Conservation (phyloP, 495 filamentous ascomycete species). For the Pyrenula massariospora region DNA sequence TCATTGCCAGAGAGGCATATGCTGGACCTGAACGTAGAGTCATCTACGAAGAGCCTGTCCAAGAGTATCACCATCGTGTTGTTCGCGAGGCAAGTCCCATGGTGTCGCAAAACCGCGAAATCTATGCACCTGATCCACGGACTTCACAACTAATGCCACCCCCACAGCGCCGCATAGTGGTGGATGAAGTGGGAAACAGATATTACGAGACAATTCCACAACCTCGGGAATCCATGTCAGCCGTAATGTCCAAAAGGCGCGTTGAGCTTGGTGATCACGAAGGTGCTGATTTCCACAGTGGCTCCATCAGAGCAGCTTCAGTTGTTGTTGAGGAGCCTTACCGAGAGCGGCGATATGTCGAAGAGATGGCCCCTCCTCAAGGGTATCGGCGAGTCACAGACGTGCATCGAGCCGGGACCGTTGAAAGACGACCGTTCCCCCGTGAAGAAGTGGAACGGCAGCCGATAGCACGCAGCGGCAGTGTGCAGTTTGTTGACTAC, state of each 20-base stretch:
- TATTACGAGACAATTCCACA: slow-evolving; percentile 50
- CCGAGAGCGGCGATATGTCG: slow-evolving; percentile 30
- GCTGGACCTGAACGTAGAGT: slow-evolving; percentile 38
- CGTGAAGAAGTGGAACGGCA: slow-evolving; percentile 21
- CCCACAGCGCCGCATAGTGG: slow-evolving; percentile 44
- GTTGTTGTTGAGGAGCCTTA: slow-evolving; percentile 27
- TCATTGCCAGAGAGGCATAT: slow-evolving; percentile 46
- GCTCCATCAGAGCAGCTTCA: slow-evolving; percentile 28
- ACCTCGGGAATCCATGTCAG: slow-evolving; percentile 38
- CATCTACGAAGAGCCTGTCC: slow-evolving; percentile 45
- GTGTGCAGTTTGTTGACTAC: slow-evolving; percentile 33
- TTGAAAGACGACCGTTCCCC: slow-evolving; percentile 21
- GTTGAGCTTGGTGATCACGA: slow-evolving; percentile 25
- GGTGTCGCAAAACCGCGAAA: slow-evolving; percentile 32
- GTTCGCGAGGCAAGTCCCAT: slow-evolving; percentile 43
- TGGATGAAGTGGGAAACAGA: slow-evolving; percentile 61
- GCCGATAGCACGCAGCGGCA: slow-evolving; percentile 22
- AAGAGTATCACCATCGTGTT: slow-evolving; percentile 27
- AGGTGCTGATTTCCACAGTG: slow-evolving; percentile 17
- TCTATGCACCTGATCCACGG: slow-evolving; percentile 21
- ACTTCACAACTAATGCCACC: slow-evolving; percentile 42
- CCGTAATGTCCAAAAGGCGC: slow-evolving; percentile 18
- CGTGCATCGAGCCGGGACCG: slow-evolving; percentile 22
- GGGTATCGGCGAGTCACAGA: slow-evolving; percentile 31
- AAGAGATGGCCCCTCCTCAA: slow-evolving; percentile 31